Base-by-base conservation (phyloP, 305 asterid species). In the Solanum chacoense region DNA sequence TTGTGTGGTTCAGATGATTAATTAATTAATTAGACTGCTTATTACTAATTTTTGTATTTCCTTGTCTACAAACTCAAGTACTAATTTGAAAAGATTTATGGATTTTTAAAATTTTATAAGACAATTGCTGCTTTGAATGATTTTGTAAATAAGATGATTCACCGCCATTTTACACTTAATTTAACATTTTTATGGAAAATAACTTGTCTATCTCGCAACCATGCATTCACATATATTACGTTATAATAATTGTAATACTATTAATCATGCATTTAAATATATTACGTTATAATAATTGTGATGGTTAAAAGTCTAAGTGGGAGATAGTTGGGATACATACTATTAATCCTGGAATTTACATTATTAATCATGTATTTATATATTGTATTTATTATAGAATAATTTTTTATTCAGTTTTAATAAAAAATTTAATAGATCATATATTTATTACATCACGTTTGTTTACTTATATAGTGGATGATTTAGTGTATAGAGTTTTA, bases 1-100 rank as follows among this genome's bases (percentile, higher is more conserved):
- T 88, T 95, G 65, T 50, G 83, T 72, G 93, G 65, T 3, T 84
- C n/a, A 28, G 88, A 76, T 90, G 72, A 86, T 73, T 87, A 34
- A 28, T 85, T 87, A 34, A 38, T 85, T 31, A 8, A 85, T 59
- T 79, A 8, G 35, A 22, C 31, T 76, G 1, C 9, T 63, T 63
- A 63, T 76, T 35, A 8, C 45, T 76, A 35, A 10, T 18, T 75
- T 37, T 78, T 78, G 12, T 13, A 24, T 79, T 79, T 80, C 3
- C 26, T 80, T 42, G 22, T 80, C 26, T 16, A 80, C 69, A 42
- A 42, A 35, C 3, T 80, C 28, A 80, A 28, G 5, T 40, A 28
- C 37, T 42, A 40, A 38, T 40, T 67, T 40, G 24, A 38, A 22
- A 80, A 42, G 37, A 80, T 80, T 14, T 28, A 16, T 26, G 37